phyloP scores from a whole-genome alignment of 192 early-diverging fungal species.

The Coemansia sp. region DNA sequence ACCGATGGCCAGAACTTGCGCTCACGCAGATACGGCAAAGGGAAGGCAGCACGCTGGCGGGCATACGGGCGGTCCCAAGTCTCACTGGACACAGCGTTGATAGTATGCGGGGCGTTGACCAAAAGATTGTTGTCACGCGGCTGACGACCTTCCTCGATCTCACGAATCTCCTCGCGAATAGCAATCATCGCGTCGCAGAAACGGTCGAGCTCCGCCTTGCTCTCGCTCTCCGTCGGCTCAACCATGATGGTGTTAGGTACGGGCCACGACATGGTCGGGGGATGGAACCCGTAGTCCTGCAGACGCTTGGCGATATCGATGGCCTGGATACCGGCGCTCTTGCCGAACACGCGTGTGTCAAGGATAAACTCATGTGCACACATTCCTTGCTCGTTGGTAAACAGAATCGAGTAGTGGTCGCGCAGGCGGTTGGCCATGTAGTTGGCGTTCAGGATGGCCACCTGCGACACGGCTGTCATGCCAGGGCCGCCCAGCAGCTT shows the following conservation, averaged over 20 bases:
- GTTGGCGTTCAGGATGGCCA: slow-evolving; percentile 96
- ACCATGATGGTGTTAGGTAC: slow-evolving; percentile 99
- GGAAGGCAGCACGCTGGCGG: slow-evolving; percentile 89
- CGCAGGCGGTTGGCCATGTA: slow-evolving; percentile 94
- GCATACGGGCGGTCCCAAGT: slow-evolving; percentile 87
- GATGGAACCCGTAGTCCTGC: slow-evolving; percentile 98
- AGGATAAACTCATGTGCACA: slow-evolving; percentile 99
- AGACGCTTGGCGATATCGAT: slow-evolving; percentile 99
- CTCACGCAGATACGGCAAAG: slow-evolving; percentile 72
- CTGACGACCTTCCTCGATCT: slow-evolving; percentile 80
- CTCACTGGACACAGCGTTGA: slow-evolving; percentile 71
- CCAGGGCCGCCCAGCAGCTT: slow-evolving; percentile 97
- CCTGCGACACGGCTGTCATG: slow-evolving; percentile 79
- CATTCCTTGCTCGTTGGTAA: slow-evolving; percentile 88
- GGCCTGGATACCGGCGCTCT: slow-evolving; percentile 76
- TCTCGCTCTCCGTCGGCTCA: slow-evolving; percentile 98
- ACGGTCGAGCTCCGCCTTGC: slow-evolving; percentile 87
- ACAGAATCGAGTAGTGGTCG: slow-evolving; percentile 90
- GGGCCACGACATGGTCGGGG: slow-evolving; percentile 99
- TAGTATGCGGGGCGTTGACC: slow-evolving; percentile 85
- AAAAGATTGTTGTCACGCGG: slow-evolving; percentile 86
- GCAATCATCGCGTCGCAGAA: slow-evolving; percentile 98
- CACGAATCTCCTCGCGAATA: slow-evolving; percentile 89
- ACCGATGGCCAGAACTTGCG: slow-evolving; percentile 99
- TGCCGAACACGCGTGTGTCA: slow-evolving; percentile 87